Percentiles rank a stretch among this genome's conserved stretches.
phyloP scores from a whole-genome alignment of 257 asterid genomes.

The Salvia miltiorrhiza region DNA sequence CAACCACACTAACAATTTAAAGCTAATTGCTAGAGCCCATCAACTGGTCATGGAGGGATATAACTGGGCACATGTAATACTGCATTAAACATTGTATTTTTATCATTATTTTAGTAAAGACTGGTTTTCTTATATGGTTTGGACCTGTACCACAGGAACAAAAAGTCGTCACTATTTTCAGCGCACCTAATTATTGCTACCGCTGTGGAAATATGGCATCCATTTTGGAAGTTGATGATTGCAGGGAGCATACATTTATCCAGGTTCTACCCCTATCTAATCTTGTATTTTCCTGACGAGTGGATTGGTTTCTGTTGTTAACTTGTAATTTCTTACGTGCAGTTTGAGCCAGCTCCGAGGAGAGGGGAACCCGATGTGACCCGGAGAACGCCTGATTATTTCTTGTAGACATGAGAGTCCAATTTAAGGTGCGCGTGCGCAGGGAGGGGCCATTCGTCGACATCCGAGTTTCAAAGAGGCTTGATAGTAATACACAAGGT shows the following conservation, averaged over 20 bases:
- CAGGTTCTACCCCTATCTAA: slow-evolving; percentile 39
- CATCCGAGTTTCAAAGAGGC: slow-evolving; percentile 26
- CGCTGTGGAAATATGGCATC: slow-evolving; percentile 91
- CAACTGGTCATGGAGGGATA: slow-evolving; percentile 93
- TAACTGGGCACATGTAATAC: slow-evolving; percentile 80
- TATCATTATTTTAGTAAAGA: neutral
- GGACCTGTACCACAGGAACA: slow-evolving; percentile 48
- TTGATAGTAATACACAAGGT: slow-evolving; percentile 31
- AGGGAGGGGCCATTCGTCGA: slow-evolving; percentile 6
- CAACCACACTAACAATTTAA: slow-evolving; percentile 66
- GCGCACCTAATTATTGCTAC: slow-evolving; percentile 83
- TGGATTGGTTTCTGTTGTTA: too few relatives aligned
- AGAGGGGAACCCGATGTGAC: slow-evolving; percentile 82
- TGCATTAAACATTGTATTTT: neutral
- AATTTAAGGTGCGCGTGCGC: slow-evolving; percentile 13
- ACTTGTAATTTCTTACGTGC: slow-evolving; percentile 17
- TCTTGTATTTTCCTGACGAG: neutral
- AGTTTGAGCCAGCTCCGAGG: slow-evolving; percentile 89
- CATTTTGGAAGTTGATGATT: slow-evolving; percentile 78
- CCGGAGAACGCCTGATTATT: slow-evolving; percentile 74
- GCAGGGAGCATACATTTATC: slow-evolving; percentile 70
- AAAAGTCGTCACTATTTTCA: slow-evolving; percentile 77
- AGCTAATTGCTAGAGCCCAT: slow-evolving; percentile 88
- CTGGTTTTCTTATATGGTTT: slow-evolving; percentile 14
- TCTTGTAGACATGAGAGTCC: slow-evolving; percentile 40